These are phyloP conservation scores for Rhodotorula sp. DNA, from an alignment of 1,284 basidiomycete species.

Conservation along the genomic window DNA sequence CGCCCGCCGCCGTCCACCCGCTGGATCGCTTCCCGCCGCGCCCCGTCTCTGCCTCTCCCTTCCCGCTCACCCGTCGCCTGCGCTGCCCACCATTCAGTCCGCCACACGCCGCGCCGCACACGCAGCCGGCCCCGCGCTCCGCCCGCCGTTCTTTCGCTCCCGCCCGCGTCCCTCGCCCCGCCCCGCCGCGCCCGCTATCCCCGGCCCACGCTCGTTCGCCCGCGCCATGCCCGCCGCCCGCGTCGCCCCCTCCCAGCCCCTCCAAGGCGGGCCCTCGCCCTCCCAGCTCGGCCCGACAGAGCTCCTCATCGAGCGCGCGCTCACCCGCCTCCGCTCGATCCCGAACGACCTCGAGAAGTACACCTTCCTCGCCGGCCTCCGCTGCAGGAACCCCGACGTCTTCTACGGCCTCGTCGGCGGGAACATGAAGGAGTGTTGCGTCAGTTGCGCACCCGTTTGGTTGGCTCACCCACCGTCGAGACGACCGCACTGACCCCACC, in stretches of 20 bases:
- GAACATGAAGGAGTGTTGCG: slow-evolving; percentile 58
- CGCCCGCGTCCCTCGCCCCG: not conserved
- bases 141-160: not conserved
- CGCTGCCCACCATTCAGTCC: not conserved
- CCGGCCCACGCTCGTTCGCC: not conserved
- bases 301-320: slow-evolving; percentile 32
- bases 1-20: too few species aligned
- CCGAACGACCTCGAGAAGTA: slow-evolving; percentile 61
- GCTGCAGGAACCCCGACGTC: slow-evolving; percentile 65
- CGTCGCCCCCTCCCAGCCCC: not conserved
- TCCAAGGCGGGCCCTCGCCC: slow-evolving; percentile 18
- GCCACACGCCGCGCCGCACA: not conserved
- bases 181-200: not conserved
- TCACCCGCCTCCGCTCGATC: slow-evolving; percentile 34
- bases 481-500: too few species aligned
- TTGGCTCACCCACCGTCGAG: too few species aligned
- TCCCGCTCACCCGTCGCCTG: not conserved
- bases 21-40: not conserved
- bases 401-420: slow-evolving; percentile 61
- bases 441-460: too few species aligned
- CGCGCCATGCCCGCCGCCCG: slow-evolving; percentile 2
- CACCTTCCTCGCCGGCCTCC: slow-evolving; percentile 72
- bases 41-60: not conserved
- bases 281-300: slow-evolving; percentile 18
- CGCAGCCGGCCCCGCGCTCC: not conserved